Conservation (phyloP, 148 eudicot genomes). For the Hydrangea macrophylla region DNA sequence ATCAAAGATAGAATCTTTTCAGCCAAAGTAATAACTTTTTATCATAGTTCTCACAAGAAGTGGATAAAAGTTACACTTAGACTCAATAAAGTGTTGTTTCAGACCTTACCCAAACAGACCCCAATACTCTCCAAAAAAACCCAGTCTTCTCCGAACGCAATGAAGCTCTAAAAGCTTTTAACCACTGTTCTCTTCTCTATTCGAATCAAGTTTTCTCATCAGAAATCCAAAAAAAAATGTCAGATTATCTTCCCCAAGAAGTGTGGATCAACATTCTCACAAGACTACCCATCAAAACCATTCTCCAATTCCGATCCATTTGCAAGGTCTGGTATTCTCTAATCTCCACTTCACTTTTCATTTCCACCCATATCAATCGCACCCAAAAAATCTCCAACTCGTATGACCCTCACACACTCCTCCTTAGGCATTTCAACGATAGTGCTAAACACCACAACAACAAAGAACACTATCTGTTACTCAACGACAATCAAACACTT, state of each 20-base stretch:
- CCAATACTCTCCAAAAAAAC: background rate
- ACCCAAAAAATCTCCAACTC: background rate
- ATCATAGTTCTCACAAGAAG: no score
- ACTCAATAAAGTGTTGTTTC: no score
- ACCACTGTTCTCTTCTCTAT: background rate
- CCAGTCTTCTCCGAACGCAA: background rate
- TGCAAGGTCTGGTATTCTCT: background rate
- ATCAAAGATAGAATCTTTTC: no score
- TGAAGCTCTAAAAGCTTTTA: background rate
- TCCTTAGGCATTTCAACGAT: background rate
- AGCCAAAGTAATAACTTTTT: no score
- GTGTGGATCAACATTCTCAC: background rate
- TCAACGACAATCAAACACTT: background rate
- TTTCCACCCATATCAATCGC: background rate
- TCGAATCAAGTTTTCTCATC: no score
- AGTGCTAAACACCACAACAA: background rate
- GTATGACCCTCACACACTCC: background rate
- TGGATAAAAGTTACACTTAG: no score
- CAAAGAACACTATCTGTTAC: background rate
- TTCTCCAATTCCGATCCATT: background rate
- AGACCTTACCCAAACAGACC: no score
- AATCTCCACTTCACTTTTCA: background rate
- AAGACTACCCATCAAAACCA: conserved; percentile 3
- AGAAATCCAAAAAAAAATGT: background rate
- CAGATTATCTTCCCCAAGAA: background rate